Conservation (phyloP, 805 yeast genomes). For the Saturnispora sekii region DNA sequence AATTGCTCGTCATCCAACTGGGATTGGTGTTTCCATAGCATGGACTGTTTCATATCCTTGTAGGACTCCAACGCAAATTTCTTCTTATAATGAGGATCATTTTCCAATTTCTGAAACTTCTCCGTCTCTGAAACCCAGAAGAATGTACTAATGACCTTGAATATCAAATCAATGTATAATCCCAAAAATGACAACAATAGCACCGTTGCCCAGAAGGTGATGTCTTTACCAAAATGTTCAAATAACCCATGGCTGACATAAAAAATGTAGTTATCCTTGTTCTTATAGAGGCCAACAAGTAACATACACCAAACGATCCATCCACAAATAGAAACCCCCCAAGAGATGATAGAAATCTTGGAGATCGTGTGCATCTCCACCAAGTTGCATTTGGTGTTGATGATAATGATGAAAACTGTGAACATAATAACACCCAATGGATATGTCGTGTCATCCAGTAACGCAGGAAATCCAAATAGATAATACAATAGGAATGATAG, state of each 20-base stretch:
- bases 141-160: slow-evolving; percentile 46
- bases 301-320: slow-evolving; percentile 79
- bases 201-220: slow-evolving; percentile 80
- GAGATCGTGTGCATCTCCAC: slow-evolving; percentile 73
- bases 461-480: slow-evolving; percentile 62
- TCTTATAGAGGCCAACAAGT: slow-evolving; percentile 57
- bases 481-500: slow-evolving; percentile 58
- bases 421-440: slow-evolving; percentile 74
- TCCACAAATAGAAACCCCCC: slow-evolving; percentile 67
- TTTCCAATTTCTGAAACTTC: slow-evolving; percentile 67
- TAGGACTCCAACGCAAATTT: slow-evolving; percentile 65
- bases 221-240: slow-evolving; percentile 66
- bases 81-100: slow-evolving; percentile 53
- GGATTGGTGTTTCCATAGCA: slow-evolving; percentile 48
- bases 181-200: slow-evolving; percentile 50
- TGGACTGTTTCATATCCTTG: slow-evolving; percentile 65
- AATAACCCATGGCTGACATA: slow-evolving; percentile 63
- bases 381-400: slow-evolving; percentile 70
- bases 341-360: slow-evolving; percentile 56
- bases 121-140: slow-evolving; percentile 68
- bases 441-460: slow-evolving; percentile 65
- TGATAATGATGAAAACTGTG: slow-evolving; percentile 60
- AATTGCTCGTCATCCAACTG: slow-evolving; percentile 20
- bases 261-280: slow-evolving; percentile 47
- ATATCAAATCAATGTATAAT: slow-evolving; percentile 52